Evolutionary conservation across 805 yeast genomes (phyloP), one percentile per base, ranked within the genome.

Genomic region (Sungouiozyma intestinalis): DNA sequence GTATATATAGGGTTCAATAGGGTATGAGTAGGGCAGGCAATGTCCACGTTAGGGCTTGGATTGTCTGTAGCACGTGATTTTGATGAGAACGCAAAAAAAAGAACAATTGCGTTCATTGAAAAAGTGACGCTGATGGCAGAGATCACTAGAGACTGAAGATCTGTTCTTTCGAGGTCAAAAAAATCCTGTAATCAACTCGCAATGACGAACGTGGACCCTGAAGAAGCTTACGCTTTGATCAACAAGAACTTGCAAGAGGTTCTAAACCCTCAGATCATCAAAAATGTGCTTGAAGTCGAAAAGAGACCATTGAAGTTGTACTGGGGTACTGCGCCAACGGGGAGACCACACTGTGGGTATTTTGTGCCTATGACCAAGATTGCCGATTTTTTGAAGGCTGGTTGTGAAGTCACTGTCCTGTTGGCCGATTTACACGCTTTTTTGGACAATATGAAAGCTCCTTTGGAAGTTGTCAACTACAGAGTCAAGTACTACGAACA

Each of bases 281-380:
- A 83, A 59, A 75, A 86, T 58, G 77, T 86, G 29, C 69, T 88
- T 47, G 92, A 84, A 59, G 80, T 74, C 42, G 82, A 85, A 57
- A 77, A 85, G 54, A 78, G 94, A 54, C 85, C 92, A 13, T 65
- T 94, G 51, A 83, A 78, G 57, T 67, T 92, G 57, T 92, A 92
- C 77, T 92, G 97, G 97, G 99, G 99, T 52, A 88, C 97, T 16
- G 99, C 99, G 6, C 97, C 99, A 46, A 92, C 99, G 3, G 99
- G 99, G 41, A 85, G 77, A 66, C 96, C 97, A 36, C 99, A 92
- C 67, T 88, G 97, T 69, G 99, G 97, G 40, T 92, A 92, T 73
- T 86, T 92, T 59, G 98, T 92, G 33, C 92, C 97, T 41, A 90
- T 92, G 97, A 82, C 94, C 47, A 90, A 92, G 64, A 67, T 92